Evolutionary conservation across 2,329 filamentous ascomycete genomes (phyloP), one percentile per base, ranked within the genome.

Genomic region (Drechslerella stenobrocha): DNA sequence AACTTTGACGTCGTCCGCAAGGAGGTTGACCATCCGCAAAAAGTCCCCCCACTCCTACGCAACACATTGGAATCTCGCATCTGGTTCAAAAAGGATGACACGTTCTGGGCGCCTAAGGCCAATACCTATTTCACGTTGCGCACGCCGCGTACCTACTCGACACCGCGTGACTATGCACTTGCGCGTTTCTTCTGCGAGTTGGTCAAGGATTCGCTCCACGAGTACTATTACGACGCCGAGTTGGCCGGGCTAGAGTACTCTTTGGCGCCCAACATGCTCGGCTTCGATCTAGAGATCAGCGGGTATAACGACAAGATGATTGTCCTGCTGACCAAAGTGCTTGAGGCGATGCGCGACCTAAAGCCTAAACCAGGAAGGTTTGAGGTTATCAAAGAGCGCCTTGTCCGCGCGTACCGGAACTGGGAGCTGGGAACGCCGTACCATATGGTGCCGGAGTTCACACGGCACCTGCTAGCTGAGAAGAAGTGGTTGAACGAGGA

Each of bases 81-180:
- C 1, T 98, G 93, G 93, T 96, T 86, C 80, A 98, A 98, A 80
- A 97, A 97, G 78, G 93, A 98, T 73, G 93, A 98, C 73, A 90
- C 87, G 0, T 98, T 97, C 77, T 97, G 92, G 91, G 93, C 97
- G 7, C 93, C 93, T 6, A 96, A 95, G 76, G 93, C 89, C 2
- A 93, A 90, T 64, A 80, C 97, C 15, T 83, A 90, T 71, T 84
- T 96, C 70, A 89, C 86, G 72, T 81, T 95, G 18, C 67, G 70
- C 72, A 95, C 87, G 64, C 88, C 90, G 0, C 77, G 95, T 45
- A 85, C 88, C n/a, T 86, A 85, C 75, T 83, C 88, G 1, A 90
- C 88, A 2, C 88, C 90, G 1, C 85, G 87, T 59, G 91, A 88
- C 69, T 81, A 84, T 28, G 85, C 95, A 66, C 90, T 93, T 74